Base-by-base conservation (phyloP, 352 stramenopile species). In the Phytophthora rubi region DNA sequence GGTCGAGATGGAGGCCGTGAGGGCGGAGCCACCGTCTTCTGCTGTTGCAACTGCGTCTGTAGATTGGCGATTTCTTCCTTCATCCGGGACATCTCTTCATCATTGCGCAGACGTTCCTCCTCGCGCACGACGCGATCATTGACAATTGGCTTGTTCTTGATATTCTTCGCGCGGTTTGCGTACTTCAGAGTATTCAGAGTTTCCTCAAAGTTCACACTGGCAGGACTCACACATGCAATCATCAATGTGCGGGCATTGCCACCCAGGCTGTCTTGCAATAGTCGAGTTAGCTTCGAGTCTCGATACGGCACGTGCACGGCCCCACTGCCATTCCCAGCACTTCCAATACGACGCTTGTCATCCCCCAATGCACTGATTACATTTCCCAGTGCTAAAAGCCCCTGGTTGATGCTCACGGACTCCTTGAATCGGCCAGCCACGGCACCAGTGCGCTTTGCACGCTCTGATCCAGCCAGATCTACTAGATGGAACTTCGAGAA, bases 161-260 rank as follows among this genome's bases (percentile, higher is more conserved):
- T 99, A 70, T 99, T 99, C 82, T 99, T 99, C 42, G 98, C 98
- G 15, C 98, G 93, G 70, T 99, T 99, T 4, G 97, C 97, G 76
- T 99, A 99, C 65, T 98, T 96, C 16, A 99, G 86, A 53, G 98
- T 99, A 48, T 97, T 99, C 4, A 99, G 77, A 3, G 97, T 99
- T 83, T 99, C 98, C 69, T 95, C 87, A 65, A 97, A 93, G 57
- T 96, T 97, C 47, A 93, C 68, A 3, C 78, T 83, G 32, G 83
- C 86, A 6, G 85, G 87, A 18, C 82, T 95, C 48, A 94, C 88
- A 56, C 86, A 97, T 3, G 89, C 90, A 49, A 98, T 97, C 92
- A 98, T 97, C 9, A 97, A 75, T 6, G 91, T 98, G 65, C 95
- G 95, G 3, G 88, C 86, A 60, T 98, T 98, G 8, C 91, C 92